Evolutionary conservation across 495 filamentous ascomycete species (phyloP), one percentile per base, ranked within the genome.

Genomic region (Margaritispora aquatica): DNA sequence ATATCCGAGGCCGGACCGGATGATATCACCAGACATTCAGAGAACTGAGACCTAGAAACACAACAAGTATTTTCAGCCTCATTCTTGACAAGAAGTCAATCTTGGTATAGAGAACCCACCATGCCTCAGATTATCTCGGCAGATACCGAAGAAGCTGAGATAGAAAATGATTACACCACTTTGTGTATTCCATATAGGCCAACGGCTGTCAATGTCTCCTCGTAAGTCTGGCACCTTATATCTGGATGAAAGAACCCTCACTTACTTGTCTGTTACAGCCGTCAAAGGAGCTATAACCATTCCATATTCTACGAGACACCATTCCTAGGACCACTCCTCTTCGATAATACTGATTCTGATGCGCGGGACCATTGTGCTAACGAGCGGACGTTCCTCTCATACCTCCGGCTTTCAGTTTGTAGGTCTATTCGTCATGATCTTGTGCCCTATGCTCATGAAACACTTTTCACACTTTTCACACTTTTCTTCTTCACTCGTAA

Each of bases 321-420:
- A 0, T 70, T 87, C 2, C 70, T 92, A 34, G 89, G 88, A 5
- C 82, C 90, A 0, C 77, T 97, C 17, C 79, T 99, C 38, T 96
- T 99, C 73, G 87, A 93, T 59, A 99, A 99, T 63, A 77, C 82
- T 46, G 80, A 82, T 56, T 92, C 88, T 54, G 95, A 99, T 73
- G 93, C 92, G 21, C 85, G 94, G 31, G 88, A 91, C 57, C 86
- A 90, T 65, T 89, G 87, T 65, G 88, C 87, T 15, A 88, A 88
- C 56, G 88, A 91, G 70, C 74, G 88, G 69, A 91, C 85, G 60
- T 98, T 97, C 68, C 87, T 98, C 53, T 97, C 95, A 20, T 97
- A 92, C 83, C 86, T 98, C 3, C 85, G 94, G 2, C 83, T 98
- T 4, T 86, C 88, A 19, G 83, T 97, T 66, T 96, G 38, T 44